Conservation (phyloP, 2,329 filamentous ascomycete species). For the Cyclaneusma minus region DNA sequence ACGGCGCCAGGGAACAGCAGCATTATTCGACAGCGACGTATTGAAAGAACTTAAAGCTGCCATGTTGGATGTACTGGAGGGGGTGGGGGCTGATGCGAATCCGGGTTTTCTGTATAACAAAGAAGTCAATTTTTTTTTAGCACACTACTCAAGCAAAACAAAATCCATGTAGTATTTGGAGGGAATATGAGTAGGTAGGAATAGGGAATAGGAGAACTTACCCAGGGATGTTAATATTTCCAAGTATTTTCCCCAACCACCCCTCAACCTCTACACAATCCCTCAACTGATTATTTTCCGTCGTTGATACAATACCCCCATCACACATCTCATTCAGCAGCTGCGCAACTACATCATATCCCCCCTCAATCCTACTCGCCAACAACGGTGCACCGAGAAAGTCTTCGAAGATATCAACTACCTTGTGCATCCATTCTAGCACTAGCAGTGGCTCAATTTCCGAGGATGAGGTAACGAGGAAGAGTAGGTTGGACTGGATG, state of each 20-base stretch:
- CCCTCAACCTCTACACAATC: constrained; percentile 88
- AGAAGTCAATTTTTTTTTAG: background rate
- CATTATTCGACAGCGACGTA: constrained; percentile 26
- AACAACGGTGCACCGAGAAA: constrained; percentile 81
- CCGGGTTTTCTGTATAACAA: constrained; percentile 13
- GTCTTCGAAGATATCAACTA: constrained; percentile 85
- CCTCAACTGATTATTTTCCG: constrained; percentile 81
- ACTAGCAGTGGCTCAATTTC: constrained; percentile 83
- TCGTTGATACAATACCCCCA: constrained; percentile 74
- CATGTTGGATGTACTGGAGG: constrained; percentile 13
- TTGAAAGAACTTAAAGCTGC: constrained; percentile 17
- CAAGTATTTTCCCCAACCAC: constrained; percentile 75
- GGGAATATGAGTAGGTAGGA: background rate
- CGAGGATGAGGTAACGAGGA: constrained; percentile 68
- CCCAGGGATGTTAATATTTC: constrained; percentile 73
- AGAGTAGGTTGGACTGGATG: constrained; percentile 72
- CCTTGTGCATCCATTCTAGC: constrained; percentile 85
- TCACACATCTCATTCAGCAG: constrained; percentile 94
- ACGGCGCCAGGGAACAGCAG: constrained; percentile 69
- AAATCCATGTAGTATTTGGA: background rate
- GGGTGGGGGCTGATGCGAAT: constrained; percentile 9
- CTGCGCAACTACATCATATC: constrained; percentile 89
- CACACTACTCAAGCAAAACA: too few relatives aligned
- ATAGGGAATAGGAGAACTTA: constrained; percentile 21
- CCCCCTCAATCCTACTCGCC: constrained; percentile 71